phyloP scores from a whole-genome alignment of 164 flowering plant genomes.

The Piper betle region DNA sequence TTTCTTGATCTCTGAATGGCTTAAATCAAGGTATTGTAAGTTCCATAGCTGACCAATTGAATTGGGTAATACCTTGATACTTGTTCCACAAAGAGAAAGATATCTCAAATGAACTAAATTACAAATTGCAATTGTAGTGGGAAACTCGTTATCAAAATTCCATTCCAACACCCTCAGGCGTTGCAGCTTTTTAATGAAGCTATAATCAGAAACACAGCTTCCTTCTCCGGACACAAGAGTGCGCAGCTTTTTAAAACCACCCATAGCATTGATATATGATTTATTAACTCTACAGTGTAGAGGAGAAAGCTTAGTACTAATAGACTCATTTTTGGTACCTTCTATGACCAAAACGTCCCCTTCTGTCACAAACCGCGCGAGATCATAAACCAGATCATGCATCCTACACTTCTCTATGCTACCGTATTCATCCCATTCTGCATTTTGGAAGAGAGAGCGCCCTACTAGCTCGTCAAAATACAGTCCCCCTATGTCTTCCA shows the following conservation, averaged over 20 bases:
- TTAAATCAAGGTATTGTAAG: constrained; percentile 4
- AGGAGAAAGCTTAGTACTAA: neutral
- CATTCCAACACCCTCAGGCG: neutral
- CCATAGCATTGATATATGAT: neutral
- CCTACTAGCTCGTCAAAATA: constrained; percentile 2
- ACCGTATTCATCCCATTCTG: neutral
- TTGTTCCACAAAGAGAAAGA: too few species aligned
- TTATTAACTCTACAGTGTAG: neutral
- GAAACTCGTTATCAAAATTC: neutral
- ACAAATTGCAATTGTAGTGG: neutral
- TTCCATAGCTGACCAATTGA: too few species aligned
- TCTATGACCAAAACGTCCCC: neutral
- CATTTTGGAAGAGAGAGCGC: neutral
- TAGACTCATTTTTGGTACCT: neutral
- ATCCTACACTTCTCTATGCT: neutral
- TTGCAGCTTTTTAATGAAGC: too few species aligned
- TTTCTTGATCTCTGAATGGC: neutral
- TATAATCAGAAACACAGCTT: too few species aligned
- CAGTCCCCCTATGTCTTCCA: neutral
- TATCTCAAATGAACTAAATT: neutral
- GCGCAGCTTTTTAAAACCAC: neutral
- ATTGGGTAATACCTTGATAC: too few species aligned
- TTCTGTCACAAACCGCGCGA: neutral
- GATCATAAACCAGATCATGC: constrained; percentile 3
- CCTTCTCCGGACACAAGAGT: constrained; percentile 1